These are phyloP conservation scores for Cyberlindnera samutprakarnensis DNA, from an alignment of 805 yeast genomes.

Conservation along the genomic window DNA sequence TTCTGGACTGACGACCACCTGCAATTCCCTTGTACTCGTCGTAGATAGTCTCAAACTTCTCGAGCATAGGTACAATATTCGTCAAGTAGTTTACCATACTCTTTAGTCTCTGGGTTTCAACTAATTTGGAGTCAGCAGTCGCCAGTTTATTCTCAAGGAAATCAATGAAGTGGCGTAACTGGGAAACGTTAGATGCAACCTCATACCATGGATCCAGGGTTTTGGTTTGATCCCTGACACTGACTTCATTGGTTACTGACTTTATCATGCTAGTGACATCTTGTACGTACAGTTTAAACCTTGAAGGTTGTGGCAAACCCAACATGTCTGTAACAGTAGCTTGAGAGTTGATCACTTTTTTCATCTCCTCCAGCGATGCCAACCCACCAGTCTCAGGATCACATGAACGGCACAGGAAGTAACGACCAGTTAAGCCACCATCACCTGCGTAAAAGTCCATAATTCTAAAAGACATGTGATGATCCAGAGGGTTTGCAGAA, in stretches of 20 bases:
- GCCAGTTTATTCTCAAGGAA: constrained; percentile 6
- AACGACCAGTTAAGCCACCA: constrained; percentile 20
- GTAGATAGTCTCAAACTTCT: constrained; percentile 12
- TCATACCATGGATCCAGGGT: constrained; percentile 23
- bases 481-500: constrained; percentile 11
- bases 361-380: constrained; percentile 8
- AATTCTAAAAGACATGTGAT: constrained; percentile 17
- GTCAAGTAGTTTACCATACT: constrained; percentile 10
- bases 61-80: constrained; percentile 8
- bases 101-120: too few relatives aligned
- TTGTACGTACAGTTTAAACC: constrained; percentile 21
- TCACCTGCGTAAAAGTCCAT: constrained; percentile 23
- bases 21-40: constrained; percentile 8
- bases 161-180: constrained; percentile 10
- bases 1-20: constrained; percentile 14
- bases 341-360: constrained; percentile 1
- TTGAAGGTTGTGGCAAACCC: constrained; percentile 13
- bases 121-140: constrained; percentile 1
- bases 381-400: constrained; percentile 13
- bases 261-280: constrained; percentile 16
- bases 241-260: constrained; percentile 1
- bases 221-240: neutral
- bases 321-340: constrained; percentile 10
- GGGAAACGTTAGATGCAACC: constrained; percentile 12
- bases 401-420: constrained; percentile 17